Evolutionary conservation across 257 asterid species (phyloP).

Genomic region (Ilex aquifolium): DNA sequence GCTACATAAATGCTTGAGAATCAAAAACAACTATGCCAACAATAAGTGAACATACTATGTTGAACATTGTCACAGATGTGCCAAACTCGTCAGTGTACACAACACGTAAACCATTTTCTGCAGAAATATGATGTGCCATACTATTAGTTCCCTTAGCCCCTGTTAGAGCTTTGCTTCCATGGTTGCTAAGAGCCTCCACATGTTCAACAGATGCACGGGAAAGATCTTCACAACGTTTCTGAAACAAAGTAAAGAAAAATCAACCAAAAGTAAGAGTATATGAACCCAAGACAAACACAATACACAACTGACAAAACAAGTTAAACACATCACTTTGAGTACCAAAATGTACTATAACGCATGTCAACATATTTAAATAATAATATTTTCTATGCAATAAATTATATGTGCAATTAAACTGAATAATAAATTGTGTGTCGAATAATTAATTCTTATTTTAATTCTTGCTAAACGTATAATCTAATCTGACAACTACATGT

Average conservation of each 20-base stretch:
- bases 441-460: no score
- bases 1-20: background rate
- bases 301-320: constrained; percentile 1
- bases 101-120: constrained; percentile 34
- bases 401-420: no score
- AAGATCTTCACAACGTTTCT: constrained; percentile 65
- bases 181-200: constrained; percentile 38
- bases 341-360: no score
- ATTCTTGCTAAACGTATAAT: no score
- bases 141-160: constrained; percentile 36
- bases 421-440: no score
- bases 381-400: no score
- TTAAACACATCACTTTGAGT: background rate
- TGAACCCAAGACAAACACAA: background rate
- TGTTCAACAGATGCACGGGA: constrained; percentile 47
- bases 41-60: constrained; percentile 46
- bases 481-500: no score
- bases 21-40: constrained; percentile 8
- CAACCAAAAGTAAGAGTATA: background rate
- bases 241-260: constrained; percentile 3
- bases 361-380: no score
- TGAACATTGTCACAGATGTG: constrained; percentile 55
- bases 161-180: constrained; percentile 37
- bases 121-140: constrained; percentile 27
- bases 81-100: constrained; percentile 45